Evolutionary conservation across 75 land plant genomes (phyloP), one percentile per base, ranked within the genome.

Genomic region (Picea sitchensis): DNA sequence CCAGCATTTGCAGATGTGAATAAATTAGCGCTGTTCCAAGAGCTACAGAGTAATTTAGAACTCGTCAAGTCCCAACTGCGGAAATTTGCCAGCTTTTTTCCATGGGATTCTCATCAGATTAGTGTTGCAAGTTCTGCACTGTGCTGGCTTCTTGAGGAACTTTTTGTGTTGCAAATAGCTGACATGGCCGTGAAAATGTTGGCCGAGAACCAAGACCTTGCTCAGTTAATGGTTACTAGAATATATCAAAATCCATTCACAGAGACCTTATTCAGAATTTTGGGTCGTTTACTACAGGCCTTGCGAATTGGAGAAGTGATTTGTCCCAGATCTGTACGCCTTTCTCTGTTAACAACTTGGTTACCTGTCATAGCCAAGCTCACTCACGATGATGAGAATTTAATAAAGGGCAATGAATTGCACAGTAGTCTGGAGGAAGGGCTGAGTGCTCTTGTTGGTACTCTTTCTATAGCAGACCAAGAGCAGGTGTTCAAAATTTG

Each of bases 311-410:
- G 87, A 0, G 87, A 85, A 77, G 87, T 79, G 62, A 78, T 85
- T 41, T 58, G 71, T 5, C 81, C 85, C 1, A 65, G 85, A 41
- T 31, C 31, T 20, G 76, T 79, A 6, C 61, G 85, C 4, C 59
- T 86, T 61, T 81, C 82, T 63, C 71, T 86, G 30, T 81, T 86
- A 8, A 75, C 65, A 18, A 86, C 81, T 36, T 86, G 87, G 85
- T 65, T 86, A 32, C 87, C 86, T 18, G 85, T 86, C 15, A 62
- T 86, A n/a, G 87, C 87, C 14, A 86, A 86, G 67, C 77, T 86
- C 57, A 78, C 56, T 11, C 74, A 83, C 38, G 87, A 86, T 59
- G 84, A 77, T 1, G 86, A 79, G 14, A 65, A 73, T 36, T 6
- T 38, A 5, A 68, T 68, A 18, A 74, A 85, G 61, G 79, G 76